phyloP scores from a whole-genome alignment of 805 yeast genomes.

The Saccharomyces mikatae region DNA sequence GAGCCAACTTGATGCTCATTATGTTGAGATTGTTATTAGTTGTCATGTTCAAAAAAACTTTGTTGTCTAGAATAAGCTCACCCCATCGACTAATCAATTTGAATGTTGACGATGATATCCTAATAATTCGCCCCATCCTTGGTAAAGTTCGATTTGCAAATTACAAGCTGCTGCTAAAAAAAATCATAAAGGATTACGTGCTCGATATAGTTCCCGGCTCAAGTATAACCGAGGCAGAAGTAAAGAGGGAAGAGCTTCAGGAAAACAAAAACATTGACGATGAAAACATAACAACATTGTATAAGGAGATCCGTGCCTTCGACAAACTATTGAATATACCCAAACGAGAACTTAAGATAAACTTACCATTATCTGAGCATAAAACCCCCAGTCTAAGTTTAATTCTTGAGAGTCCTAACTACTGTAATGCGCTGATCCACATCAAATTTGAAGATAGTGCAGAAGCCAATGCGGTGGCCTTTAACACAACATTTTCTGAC shows the following conservation, averaged over 20 bases:
- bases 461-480: slow-evolving; percentile 5
- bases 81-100: slow-evolving; percentile 3
- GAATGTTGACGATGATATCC: slow-evolving; percentile 12
- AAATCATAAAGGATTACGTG: slow-evolving; percentile 21
- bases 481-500: slow-evolving; percentile 26
- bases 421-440: slow-evolving; percentile 24
- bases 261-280: slow-evolving; percentile 6
- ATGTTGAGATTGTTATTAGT: slow-evolving; percentile 31
- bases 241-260: neutral
- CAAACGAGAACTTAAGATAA: slow-evolving; percentile 15
- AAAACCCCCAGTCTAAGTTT: slow-evolving; percentile 11
- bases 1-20: slow-evolving; percentile 31
- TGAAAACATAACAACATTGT: slow-evolving; percentile 17
- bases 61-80: slow-evolving; percentile 20
- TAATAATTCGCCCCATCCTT: slow-evolving; percentile 26
- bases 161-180: slow-evolving; percentile 22
- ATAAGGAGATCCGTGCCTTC: slow-evolving; percentile 21
- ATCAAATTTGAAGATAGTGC: slow-evolving; percentile 12
- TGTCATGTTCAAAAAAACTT: slow-evolving; percentile 34
- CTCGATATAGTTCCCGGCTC: slow-evolving; percentile 17
- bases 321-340: slow-evolving; percentile 17
- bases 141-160: slow-evolving; percentile 29
- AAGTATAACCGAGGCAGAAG: slow-evolving; percentile 2
- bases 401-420: slow-evolving; percentile 24
- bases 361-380: slow-evolving; percentile 1